These are phyloP conservation scores for Botryotinia globosa DNA, from an alignment of 2,329 filamentous ascomycete genomes.

Conservation along the genomic window DNA sequence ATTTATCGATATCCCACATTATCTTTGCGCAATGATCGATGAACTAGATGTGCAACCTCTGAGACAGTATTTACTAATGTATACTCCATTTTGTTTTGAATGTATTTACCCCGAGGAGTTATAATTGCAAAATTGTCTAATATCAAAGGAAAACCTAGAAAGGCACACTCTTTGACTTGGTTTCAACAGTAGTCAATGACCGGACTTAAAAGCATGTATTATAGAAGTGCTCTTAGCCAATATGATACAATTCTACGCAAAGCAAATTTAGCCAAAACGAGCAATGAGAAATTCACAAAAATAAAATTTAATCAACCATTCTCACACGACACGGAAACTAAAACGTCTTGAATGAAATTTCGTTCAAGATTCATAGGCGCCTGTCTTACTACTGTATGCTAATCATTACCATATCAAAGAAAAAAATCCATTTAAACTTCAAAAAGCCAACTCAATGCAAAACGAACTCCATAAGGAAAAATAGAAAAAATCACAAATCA, in stretches of 20 bases:
- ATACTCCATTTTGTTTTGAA: not conserved
- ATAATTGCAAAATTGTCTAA: not conserved
- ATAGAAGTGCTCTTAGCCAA: not conserved
- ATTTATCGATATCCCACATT: not conserved
- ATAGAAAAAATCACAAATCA: not conserved
- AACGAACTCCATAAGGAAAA: not conserved
- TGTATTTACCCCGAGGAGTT: not conserved
- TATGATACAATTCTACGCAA: too few relatives aligned
- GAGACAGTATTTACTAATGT: not conserved
- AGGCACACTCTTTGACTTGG: not conserved
- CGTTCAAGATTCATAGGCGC: not conserved
- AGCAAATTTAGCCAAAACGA: too few relatives aligned
- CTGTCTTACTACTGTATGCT: not conserved
- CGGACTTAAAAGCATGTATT: too few relatives aligned
- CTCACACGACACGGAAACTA: not conserved
- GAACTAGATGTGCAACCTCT: not conserved
- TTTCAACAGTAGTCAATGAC: too few relatives aligned
- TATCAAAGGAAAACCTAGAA: not conserved
- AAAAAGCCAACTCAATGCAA: not conserved
- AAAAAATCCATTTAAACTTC: not conserved
- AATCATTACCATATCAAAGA: not conserved
- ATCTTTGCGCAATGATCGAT: not conserved
- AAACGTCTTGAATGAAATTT: not conserved
- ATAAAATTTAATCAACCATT: not conserved
- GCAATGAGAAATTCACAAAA: not conserved